Conservation (phyloP, 1,284 basidiomycete species). For the Papiliotrema fonsecae region DNA sequence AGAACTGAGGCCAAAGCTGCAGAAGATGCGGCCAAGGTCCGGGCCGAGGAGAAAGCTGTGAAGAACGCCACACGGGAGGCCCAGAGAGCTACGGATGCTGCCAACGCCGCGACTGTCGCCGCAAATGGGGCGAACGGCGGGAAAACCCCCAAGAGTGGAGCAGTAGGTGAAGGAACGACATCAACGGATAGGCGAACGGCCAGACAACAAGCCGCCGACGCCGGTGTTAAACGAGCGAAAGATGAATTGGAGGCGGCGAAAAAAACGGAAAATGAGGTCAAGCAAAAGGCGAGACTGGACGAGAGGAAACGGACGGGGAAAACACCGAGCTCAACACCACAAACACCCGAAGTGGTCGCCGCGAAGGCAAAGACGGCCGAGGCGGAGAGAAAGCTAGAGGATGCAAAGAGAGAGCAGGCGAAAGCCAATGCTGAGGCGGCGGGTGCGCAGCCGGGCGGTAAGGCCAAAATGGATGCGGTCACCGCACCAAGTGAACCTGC, state of each 20-base stretch:
- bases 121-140: not conserved
- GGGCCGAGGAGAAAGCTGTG: not conserved
- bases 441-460: no score
- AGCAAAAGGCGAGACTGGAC: not conserved
- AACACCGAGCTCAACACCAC: not conserved
- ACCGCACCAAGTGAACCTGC: no score
- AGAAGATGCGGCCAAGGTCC: not conserved
- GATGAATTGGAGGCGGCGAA: not conserved
- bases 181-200: no score
- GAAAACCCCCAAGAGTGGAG: not conserved
- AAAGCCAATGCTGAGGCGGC: not conserved
- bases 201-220: not conserved
- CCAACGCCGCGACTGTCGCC: not conserved
- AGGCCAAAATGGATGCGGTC: no score
- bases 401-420: not conserved
- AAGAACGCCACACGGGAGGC: not conserved
- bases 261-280: not conserved
- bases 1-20: not conserved
- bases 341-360: not conserved
- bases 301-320: not conserved
- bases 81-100: not conserved
- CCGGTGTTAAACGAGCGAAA: not conserved
- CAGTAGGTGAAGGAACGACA: not conserved
- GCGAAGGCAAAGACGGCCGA: not conserved
- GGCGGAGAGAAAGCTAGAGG: not conserved